Evolutionary conservation across 768 basidiomycete species (phyloP), one percentile per base, ranked within the genome.

Genomic region (Paxillus involutus): DNA sequence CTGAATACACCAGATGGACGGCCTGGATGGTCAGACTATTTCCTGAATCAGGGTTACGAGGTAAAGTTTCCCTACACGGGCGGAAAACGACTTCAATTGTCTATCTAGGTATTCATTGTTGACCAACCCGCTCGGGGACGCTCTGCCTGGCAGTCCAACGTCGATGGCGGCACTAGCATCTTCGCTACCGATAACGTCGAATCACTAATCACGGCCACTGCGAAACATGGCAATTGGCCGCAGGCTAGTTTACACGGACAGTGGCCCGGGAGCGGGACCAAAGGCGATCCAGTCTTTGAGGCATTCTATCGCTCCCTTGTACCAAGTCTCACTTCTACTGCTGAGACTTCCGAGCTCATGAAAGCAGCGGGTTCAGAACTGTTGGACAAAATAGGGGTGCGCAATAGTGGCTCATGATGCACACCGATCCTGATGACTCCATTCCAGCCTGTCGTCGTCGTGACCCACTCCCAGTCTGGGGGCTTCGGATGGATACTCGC

Each of bases 11-110:
- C 80, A 1, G 81, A 82, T 60, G 79, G 78, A 24, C 71, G 79
- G 56, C 61, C 71, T 10, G 80, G 81, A n/a, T 82, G 81, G 80
- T 77, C 77, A n/a, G 80, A 82, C 64, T 80, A 77, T 62, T 80
- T 82, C 51, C 59, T 82, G 52, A 64, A 71, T 47, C 56, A 76
- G 58, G 80, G 80, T 36, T 81, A 79, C 53, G 80, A 81, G 67
- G 80, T 81, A 60, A 50, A 35, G 24, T 36, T 14, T 10, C 8
- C 11, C 14, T 12, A 17, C 10, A 16, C 29, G 17, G 8, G 37
- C 29, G 19, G 36, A n/a, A 39, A 37, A n/a, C 8, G 19, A 26
- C 21, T 21, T 56, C 46, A n/a, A 57, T 16, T 30, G 36, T 56
- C 32, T 24, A n/a, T 46, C 37, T 30, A 65, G 78, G 53, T 80